Base-by-base conservation (phyloP, 108 stramenopile genomes). In the Pseudonitzschia multistriata region DNA sequence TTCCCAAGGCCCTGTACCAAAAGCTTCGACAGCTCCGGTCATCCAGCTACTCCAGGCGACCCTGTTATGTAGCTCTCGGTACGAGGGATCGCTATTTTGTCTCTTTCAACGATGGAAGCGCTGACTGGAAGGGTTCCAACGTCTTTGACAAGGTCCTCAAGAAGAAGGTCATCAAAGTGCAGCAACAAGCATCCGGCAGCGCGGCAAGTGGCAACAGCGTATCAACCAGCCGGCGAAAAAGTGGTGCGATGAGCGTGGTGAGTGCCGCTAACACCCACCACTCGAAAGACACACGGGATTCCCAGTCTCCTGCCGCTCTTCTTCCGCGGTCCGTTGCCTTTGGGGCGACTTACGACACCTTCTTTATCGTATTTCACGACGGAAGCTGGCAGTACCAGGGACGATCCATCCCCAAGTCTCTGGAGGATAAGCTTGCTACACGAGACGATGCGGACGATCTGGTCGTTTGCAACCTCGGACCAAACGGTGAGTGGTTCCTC, bases 321-420 rank as follows among this genome's bases (percentile, higher is more conserved):
- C 61, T 66, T n/a, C 80, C 82, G 21, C 68, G 70, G 29, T 82
- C 81, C 24, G 83, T 93, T 35, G 77, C 89, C 21, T 90, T 93
- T 78, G 92, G 89, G 3, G 72, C 59, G 14, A 74, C 81, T 11
- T 82, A 79, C 50, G 88, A 90, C 36, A 83, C 85, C 30, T 89
- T 78, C 50, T 90, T 90, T 71, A 67, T 90, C 3, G 89, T 93
- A 0, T 78, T 86, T 48, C 62, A 78, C 19, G 85, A 93, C 65
- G 92, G 92, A 3, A 78, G 79, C 2, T 93, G 92, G 89, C 81
- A 92, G 75, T 84, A 73, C 48, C 75, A 83, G 49, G 88, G 89
- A 31, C 74, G 79, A 19, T 78, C 70, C 1, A 68, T 90, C n/a
- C 89, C 88, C 3, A 28, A 69, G 6, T 80, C 68, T 19, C 75